phyloP scores from a whole-genome alignment of 768 basidiomycete species.

The Pisolithus tinctorius region DNA sequence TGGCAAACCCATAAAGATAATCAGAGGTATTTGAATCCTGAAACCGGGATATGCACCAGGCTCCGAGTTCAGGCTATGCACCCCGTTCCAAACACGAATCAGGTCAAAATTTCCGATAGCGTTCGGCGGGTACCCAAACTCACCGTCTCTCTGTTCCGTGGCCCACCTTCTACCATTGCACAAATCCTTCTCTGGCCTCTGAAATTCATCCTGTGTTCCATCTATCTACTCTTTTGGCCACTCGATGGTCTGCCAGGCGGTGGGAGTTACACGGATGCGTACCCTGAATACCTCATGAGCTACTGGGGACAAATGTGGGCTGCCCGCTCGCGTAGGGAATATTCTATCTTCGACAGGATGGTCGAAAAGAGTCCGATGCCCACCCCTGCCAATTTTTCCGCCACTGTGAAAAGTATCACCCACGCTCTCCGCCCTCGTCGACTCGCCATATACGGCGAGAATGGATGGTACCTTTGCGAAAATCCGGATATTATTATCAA shows the following conservation, averaged over 20 bases:
- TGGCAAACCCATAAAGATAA: constrained; percentile 5
- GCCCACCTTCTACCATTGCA: not conserved
- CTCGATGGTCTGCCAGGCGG: not conserved
- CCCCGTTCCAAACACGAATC: not conserved
- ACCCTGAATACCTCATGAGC: constrained; percentile 3
- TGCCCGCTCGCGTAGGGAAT: constrained; percentile 14
- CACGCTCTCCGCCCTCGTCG: constrained; percentile 9
- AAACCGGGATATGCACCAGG: constrained; percentile 9
- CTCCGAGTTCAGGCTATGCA: constrained; percentile 10
- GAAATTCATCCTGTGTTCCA: constrained; percentile 4
- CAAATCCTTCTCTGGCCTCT: constrained; percentile 4
- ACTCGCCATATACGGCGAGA: constrained; percentile 1
- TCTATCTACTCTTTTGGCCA: constrained; percentile 7
- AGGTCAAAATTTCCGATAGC: constrained; percentile 3
- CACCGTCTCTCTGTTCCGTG: constrained; percentile 10
- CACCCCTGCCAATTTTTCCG: not conserved
- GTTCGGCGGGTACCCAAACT: constrained; percentile 2
- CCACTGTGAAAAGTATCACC: constrained; percentile 1
- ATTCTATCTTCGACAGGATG: constrained; percentile 6
- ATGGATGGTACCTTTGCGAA: constrained; percentile 4
- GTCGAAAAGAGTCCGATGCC: constrained; percentile 1
- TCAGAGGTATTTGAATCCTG: constrained; percentile 13
- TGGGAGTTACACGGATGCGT: constrained; percentile 1
- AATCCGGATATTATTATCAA: constrained; percentile 3
- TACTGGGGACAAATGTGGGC: constrained; percentile 16